These are phyloP conservation scores for Crepidotus variabilis DNA, from an alignment of 768 basidiomycete species.

Conservation along the genomic window DNA sequence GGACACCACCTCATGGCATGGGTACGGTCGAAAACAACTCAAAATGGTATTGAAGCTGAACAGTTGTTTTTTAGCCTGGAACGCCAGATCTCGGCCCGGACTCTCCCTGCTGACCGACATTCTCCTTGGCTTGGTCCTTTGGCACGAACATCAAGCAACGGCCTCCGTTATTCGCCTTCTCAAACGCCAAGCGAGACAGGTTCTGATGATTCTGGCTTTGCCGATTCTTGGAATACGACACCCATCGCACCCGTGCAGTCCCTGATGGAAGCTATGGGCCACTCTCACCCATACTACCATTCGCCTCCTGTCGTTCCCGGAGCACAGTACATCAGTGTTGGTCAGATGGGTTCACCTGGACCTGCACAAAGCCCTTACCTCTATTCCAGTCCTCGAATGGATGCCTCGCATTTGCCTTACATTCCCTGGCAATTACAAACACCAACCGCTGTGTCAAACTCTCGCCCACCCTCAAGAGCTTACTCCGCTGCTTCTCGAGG, in stretches of 20 bases:
- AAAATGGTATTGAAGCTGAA: neutral
- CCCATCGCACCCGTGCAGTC: conserved; percentile 32
- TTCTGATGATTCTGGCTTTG: conserved; percentile 24
- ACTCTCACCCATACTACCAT: conserved; percentile 16
- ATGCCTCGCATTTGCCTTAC: conserved; percentile 21
- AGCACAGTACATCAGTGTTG: conserved; percentile 14
- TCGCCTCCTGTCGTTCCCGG: conserved; percentile 22
- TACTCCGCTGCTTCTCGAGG: conserved; percentile 12
- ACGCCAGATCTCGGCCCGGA: conserved; percentile 26
- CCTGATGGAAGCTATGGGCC: conserved; percentile 24
- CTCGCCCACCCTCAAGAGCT: conserved; percentile 19
- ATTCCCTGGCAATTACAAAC: conserved; percentile 26
- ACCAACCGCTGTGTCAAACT: conserved; percentile 13
- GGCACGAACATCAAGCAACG: conserved; percentile 26
- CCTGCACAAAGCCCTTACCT: conserved; percentile 23
- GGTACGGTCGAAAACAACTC: conserved; percentile 23
- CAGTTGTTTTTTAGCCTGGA: conserved; percentile 23
- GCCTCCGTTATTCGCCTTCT: conserved; percentile 10
- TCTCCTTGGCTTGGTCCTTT: conserved; percentile 41
- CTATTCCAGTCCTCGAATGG: conserved; percentile 23
- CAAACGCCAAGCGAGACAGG: conserved; percentile 16
- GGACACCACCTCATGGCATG: conserved; percentile 37
- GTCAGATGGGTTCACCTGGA: conserved; percentile 16
- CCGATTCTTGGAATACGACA: conserved; percentile 26
- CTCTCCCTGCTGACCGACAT: conserved; percentile 22